Evolutionary conservation across 495 filamentous ascomycete genomes (phyloP).

Genomic region (Penicillium cinerascens): DNA sequence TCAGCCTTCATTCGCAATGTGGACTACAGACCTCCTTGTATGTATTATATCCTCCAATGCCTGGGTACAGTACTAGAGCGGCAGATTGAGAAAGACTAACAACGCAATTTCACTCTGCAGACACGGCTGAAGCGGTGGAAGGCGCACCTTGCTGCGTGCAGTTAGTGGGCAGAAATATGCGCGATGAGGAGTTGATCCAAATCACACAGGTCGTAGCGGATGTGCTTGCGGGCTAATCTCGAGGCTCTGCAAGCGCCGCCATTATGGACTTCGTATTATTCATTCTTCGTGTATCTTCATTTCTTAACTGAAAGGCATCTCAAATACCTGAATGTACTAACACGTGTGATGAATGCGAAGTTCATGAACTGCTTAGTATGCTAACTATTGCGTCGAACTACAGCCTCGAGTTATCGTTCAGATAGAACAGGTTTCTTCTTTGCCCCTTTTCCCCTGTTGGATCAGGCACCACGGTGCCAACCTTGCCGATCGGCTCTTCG

Average conservation of each 20-base stretch:
- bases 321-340: too few relatives aligned
- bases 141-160: constrained; percentile 20
- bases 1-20: constrained; percentile 11
- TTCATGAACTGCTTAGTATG: neutral
- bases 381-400: neutral
- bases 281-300: neutral
- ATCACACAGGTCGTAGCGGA: neutral
- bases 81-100: neutral
- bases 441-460: constrained; percentile 1
- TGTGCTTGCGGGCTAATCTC: neutral
- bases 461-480: constrained; percentile 3
- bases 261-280: too few relatives aligned
- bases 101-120: neutral
- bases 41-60: neutral
- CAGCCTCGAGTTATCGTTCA: neutral
- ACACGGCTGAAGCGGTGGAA: constrained; percentile 8
- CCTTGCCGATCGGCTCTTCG: constrained; percentile 7
- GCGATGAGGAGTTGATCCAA: constrained; percentile 14
- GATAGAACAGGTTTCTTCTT: constrained; percentile 10
- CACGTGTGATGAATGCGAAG: neutral
- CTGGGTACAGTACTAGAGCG: neutral
- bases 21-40: constrained; percentile 18
- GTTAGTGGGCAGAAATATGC: constrained; percentile 12
- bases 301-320: too few relatives aligned
- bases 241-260: neutral